Conservation (phyloP, 2,329 filamentous ascomycete species). For the Rhinocladiella similis region DNA sequence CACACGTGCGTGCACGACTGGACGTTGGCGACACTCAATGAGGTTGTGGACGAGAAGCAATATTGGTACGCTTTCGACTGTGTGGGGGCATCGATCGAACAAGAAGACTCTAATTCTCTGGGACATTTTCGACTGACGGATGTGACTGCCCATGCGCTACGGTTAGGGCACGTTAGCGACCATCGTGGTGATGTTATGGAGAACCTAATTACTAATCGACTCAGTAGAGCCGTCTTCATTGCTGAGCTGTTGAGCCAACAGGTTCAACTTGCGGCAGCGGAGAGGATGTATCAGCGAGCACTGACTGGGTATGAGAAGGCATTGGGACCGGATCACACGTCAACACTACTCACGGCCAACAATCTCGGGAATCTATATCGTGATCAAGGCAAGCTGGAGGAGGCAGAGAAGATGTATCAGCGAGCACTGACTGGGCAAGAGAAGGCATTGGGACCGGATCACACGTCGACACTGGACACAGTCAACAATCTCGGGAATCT, state of each 20-base stretch:
- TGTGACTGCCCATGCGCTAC: conserved; percentile 2
- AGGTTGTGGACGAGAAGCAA: conserved; percentile 1
- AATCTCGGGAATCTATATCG: conserved; percentile 30
- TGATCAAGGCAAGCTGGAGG: conserved; percentile 30
- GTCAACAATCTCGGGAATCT: conserved; percentile 32
- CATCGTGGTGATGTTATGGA: neutral
- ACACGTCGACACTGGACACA: conserved; percentile 31
- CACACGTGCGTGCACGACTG: conserved; percentile 26
- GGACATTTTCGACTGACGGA: too few relatives aligned
- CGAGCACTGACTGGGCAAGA: conserved; percentile 29
- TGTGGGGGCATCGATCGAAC: conserved; percentile 2
- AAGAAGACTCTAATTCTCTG: too few relatives aligned
- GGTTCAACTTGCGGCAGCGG: conserved; percentile 25
- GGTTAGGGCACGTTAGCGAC: conserved; percentile 1
- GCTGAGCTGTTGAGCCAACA: neutral
- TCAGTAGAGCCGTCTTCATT: neutral
- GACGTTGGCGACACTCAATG: conserved; percentile 19
- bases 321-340: conserved; percentile 26
- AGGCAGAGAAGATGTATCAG: conserved; percentile 29
- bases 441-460: conserved; percentile 27
- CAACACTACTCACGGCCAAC: conserved; percentile 27
- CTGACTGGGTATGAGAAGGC: conserved; percentile 26
- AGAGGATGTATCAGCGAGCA: conserved; percentile 29
- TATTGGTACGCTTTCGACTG: conserved; percentile 21
- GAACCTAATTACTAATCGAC: neutral